Evolutionary conservation across 805 yeast species (phyloP).

Genomic region (Zygoascus biomembranicola): DNA sequence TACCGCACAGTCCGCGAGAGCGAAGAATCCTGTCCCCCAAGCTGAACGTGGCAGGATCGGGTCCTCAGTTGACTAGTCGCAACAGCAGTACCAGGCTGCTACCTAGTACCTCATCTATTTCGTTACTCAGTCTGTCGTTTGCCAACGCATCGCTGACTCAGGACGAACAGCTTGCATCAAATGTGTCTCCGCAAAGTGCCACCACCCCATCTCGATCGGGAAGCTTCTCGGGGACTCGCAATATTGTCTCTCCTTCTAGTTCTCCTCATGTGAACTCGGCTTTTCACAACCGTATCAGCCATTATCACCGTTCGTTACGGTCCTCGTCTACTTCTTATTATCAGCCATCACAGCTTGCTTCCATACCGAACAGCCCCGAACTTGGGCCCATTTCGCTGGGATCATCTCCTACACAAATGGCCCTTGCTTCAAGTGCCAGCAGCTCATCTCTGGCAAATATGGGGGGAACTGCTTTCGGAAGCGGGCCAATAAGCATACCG

Average conservation of each 20-base stretch:
- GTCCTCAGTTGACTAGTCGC: background rate
- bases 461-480: background rate
- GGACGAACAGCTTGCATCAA: background rate
- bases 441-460: background rate
- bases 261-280: constrained; percentile 3
- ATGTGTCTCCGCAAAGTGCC: background rate
- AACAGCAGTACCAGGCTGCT: constrained; percentile 5
- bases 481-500: background rate
- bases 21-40: background rate
- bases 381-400: background rate
- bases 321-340: background rate
- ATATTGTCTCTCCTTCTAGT: constrained; percentile 4
- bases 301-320: constrained; percentile 1
- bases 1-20: constrained; percentile 12
- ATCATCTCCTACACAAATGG: background rate
- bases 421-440: background rate
- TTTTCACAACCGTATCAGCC: constrained; percentile 3
- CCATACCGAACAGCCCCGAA: background rate
- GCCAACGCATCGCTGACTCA: constrained; percentile 5
- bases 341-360: background rate
- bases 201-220: background rate
- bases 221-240: background rate
- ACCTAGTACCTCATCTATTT: constrained; percentile 16
- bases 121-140: constrained; percentile 14
- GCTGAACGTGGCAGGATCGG: background rate